Evolutionary conservation across 2,329 filamentous ascomycete genomes (phyloP).

Genomic region (Sporothrix sp.): DNA sequence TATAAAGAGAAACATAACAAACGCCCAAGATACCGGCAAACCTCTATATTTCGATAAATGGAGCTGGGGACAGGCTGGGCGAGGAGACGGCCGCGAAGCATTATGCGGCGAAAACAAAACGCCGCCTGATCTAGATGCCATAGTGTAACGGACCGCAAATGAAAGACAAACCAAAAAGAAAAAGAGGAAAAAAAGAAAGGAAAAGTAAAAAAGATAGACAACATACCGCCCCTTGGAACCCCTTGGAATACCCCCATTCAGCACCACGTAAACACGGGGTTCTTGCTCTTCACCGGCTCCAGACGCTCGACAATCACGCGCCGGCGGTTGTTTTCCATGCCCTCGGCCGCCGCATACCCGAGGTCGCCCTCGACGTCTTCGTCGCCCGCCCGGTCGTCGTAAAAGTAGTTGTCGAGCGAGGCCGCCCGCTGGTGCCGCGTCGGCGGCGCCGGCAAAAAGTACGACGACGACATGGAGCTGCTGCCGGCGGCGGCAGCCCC

Average conservation of each 20-base stretch:
- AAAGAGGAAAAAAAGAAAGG: not conserved
- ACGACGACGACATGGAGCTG: constrained; percentile 1
- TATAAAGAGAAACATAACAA: no score
- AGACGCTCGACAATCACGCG: constrained; percentile 96
- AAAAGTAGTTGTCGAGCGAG: constrained; percentile 16
- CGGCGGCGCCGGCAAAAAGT: not conserved
- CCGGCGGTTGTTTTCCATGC: constrained; percentile 80
- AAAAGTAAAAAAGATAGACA: not conserved
- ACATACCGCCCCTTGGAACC: not conserved
- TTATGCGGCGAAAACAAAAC: not conserved
- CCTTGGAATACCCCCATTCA: constrained; percentile 39
- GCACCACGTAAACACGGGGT: constrained; percentile 97
- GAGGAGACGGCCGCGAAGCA: no score
- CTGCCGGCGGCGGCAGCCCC: not conserved
- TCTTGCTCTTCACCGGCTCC: constrained; percentile 89
- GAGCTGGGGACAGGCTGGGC: no score
- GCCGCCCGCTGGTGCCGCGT: constrained; percentile 14
- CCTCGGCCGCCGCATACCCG: constrained; percentile 87
- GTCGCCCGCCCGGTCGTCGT: constrained; percentile 62
- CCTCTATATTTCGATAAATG: no score
- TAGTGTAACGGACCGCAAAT: not conserved
- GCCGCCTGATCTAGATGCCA: not conserved
- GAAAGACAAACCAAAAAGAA: not conserved
- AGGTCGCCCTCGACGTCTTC: constrained; percentile 85
- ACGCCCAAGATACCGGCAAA: no score